phyloP scores from a whole-genome alignment of 164 flowering plant species.

The Saururus chinensis region DNA sequence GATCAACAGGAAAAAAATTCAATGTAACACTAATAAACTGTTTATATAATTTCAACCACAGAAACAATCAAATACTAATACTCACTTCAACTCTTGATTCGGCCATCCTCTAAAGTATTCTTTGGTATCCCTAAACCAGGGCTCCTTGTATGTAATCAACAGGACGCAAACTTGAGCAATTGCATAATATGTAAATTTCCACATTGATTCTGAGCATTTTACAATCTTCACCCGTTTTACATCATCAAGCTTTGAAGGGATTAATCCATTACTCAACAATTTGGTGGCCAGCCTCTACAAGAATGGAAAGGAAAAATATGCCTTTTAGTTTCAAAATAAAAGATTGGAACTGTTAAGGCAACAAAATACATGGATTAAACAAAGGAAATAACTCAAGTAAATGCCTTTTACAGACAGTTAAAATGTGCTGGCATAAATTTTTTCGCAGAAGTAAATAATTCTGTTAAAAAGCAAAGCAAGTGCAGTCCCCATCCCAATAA shows the following conservation, averaged over 20 bases:
- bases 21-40: too few relatives aligned
- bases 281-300: constrained; percentile 60
- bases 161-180: constrained; percentile 50
- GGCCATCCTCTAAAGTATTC: constrained; percentile 81
- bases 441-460: too few relatives aligned
- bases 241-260: constrained; percentile 27
- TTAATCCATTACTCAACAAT: constrained; percentile 34
- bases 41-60: too few relatives aligned
- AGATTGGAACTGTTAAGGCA: too few relatives aligned
- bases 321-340: too few relatives aligned
- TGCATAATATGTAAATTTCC: constrained; percentile 81
- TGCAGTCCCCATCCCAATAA: too few relatives aligned
- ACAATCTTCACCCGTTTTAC: constrained; percentile 43
- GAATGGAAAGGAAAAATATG: neutral
- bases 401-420: too few relatives aligned
- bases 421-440: too few relatives aligned
- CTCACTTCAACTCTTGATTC: constrained; percentile 76
- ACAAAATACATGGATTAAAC: too few relatives aligned
- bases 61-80: neutral
- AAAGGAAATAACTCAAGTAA: too few relatives aligned
- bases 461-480: too few relatives aligned
- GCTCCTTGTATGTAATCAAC: constrained; percentile 37
- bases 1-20: neutral
- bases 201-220: constrained; percentile 86
- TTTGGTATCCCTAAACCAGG: constrained; percentile 62